Conservation (phyloP, 352 stramenopile genomes). For the Phytophthora ohioensis region DNA sequence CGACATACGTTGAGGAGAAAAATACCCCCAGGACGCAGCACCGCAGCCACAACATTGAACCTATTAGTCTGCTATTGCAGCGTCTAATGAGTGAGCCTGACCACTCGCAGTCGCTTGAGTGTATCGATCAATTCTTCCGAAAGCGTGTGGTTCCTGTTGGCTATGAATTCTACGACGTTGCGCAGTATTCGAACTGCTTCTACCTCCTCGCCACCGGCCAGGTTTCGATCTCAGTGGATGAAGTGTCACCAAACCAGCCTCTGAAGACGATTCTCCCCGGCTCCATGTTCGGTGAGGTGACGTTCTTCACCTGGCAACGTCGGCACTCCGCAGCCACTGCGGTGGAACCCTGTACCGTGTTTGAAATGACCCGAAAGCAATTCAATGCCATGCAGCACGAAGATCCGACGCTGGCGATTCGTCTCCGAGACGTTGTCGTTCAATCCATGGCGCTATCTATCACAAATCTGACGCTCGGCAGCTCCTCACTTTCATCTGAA, state of each 20-base stretch:
- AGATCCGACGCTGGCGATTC: constrained; percentile 55
- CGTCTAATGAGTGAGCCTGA: constrained; percentile 66
- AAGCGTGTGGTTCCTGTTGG: constrained; percentile 48
- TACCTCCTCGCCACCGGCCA: constrained; percentile 64
- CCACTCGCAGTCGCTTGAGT: constrained; percentile 53
- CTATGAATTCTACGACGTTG: constrained; percentile 67
- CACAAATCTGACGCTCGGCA: constrained; percentile 30
- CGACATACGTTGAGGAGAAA: constrained; percentile 20
- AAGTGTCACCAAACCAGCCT: constrained; percentile 38
- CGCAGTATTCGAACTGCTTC: constrained; percentile 53
- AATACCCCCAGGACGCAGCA: background rate
- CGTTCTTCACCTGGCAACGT: constrained; percentile 70
- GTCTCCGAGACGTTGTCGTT: constrained; percentile 69
- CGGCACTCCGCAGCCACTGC: constrained; percentile 54
- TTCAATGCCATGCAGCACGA: constrained; percentile 59
- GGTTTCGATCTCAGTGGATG: constrained; percentile 69
- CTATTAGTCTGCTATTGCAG: constrained; percentile 58
- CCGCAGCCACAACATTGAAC: constrained; percentile 34
- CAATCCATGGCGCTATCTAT: constrained; percentile 49
- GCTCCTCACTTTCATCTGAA: background rate
- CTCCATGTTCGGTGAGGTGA: constrained; percentile 80
- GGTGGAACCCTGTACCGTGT: constrained; percentile 57
- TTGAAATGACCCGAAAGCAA: constrained; percentile 56
- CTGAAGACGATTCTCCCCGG: constrained; percentile 59
- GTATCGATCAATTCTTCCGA: constrained; percentile 60